Base-by-base conservation (phyloP, 352 stramenopile genomes). In the Pythium plurisporium region DNA sequence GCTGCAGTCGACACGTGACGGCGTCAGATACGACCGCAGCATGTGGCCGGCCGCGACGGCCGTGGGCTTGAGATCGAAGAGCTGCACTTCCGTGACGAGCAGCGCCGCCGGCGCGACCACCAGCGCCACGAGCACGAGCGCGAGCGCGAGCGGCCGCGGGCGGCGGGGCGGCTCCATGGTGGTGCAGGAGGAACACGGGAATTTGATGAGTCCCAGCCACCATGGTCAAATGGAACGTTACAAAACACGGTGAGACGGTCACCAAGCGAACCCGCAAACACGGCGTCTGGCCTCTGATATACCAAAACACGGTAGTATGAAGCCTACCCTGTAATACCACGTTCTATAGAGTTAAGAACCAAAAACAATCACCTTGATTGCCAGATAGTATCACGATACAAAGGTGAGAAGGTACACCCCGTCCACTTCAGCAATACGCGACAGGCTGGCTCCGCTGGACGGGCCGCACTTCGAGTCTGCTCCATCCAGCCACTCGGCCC, bases 51-150 rank as follows among this genome's bases (percentile, higher is more conserved):
- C 20, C n/a, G n/a, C n/a, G 25, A 19, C 3, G 5, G n/a, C 15
- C 15, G 22, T 36, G 19, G 38, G 37, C 27, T 50, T 27, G 27
- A 59, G 34, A 2, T 59, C 12, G 10, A 31, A 40, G 45, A 50
- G 11, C n/a, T 52, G 34, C 10, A 62, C 3, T 17, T 62, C 34
- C 0, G 20, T 5, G 5, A 50, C 44, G 34, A 52, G 36, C 34
- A 62, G 27, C 27, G 34, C 42, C 44, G 55, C 34, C 26, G 55
- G 45, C 23, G 26, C 48, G 17, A 55, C 26, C 25, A 62, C 26
- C 12, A 48, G 45, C 34, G 20, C 48, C 25, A 46, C 36, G 31
- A 55, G 4, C 44, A 19, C 23, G 23, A 47, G 19, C 10, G 9
- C 36, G 2, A 36, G 34, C 19, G 23, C 23, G 10, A 36, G 44